Evolutionary conservation across 306 rosid species (phyloP), one percentile per base, ranked within the genome.

Genomic region (Cucurbita moschata): DNA sequence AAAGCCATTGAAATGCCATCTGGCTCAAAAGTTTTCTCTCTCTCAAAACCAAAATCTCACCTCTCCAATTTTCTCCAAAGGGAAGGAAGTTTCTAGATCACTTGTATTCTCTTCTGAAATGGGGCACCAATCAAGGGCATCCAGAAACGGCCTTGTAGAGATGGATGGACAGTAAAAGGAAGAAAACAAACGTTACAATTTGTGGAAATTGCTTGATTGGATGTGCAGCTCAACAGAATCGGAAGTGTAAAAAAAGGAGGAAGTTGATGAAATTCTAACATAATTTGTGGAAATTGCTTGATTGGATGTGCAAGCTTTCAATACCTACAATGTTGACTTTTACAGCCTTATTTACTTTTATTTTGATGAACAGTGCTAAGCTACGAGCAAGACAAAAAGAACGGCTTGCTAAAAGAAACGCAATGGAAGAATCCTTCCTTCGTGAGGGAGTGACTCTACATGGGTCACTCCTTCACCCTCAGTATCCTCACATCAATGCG

Each of bases 371-470:
- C 96, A 95, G 99, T 83, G 82, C 88, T 72, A 95, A 76, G 81
- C 99, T 95, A 68, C 99, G 99, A 70, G 89, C 96, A 74, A 92
- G 99, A 78, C 96, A 89, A 77, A 95, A 91, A 75, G 93, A 88
- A 51, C 85, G 85, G 74, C 87, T 95, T 77, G 88, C 96, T 39
- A 84, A n/a, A 72, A 85, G 86, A 81, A 85, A 85, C 57, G 81
- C 80, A 6, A 68, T 82, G 75, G 86, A 82, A 77, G 90, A 82
- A 82, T 76, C 85, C 77, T 76, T 16, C 69, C 76, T 82, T 70
- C 63, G 59, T 64, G 96, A 84, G 68, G 88, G 82, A 76, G 68
- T 77, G 69, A 72, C 85, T 73, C 79, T 83, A 39, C 81, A 76
- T 16, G 86, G 83, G 76, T 65, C 84, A 72, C 76, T 80, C 72